Conservation (phyloP, 2,329 filamentous ascomycete genomes). For the Diaporthe amygdali region DNA sequence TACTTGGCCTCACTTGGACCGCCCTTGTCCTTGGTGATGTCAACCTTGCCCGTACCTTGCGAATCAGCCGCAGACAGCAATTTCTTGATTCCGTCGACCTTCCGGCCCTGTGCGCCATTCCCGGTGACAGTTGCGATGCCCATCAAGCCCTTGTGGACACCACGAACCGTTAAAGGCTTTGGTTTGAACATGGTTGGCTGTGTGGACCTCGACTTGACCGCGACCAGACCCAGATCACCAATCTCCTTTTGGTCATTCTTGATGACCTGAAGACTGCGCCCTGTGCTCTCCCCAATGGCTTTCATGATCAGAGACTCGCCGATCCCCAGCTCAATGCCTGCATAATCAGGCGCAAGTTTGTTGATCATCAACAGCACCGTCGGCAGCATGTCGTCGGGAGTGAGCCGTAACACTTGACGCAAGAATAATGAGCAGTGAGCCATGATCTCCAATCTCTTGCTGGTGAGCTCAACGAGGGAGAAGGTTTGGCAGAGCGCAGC, state of each 20-base stretch:
- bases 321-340: constrained; percentile 96
- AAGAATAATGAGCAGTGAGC: constrained; percentile 91
- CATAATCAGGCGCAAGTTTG: constrained; percentile 95
- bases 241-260: constrained; percentile 97
- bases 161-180: constrained; percentile 84
- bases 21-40: constrained; percentile 91
- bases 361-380: constrained; percentile 97
- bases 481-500: constrained; percentile 94
- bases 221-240: constrained; percentile 91
- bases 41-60: constrained; percentile 75
- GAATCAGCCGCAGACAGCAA: constrained; percentile 89
- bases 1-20: constrained; percentile 95
- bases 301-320: constrained; percentile 99
- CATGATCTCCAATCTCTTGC: constrained; percentile 86
- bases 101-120: constrained; percentile 85
- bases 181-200: constrained; percentile 99
- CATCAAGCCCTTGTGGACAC: constrained; percentile 87
- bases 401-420: constrained; percentile 90
- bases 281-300: constrained; percentile 92
- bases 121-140: constrained; percentile 86
- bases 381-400: constrained; percentile 83
- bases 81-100: constrained; percentile 96
- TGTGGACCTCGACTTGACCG: constrained; percentile 92
- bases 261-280: constrained; percentile 85
- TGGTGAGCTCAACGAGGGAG: constrained; percentile 92